These are phyloP conservation scores for Diaporthe helianthi DNA, from an alignment of 2,329 filamentous ascomycete genomes.

Conservation along the genomic window DNA sequence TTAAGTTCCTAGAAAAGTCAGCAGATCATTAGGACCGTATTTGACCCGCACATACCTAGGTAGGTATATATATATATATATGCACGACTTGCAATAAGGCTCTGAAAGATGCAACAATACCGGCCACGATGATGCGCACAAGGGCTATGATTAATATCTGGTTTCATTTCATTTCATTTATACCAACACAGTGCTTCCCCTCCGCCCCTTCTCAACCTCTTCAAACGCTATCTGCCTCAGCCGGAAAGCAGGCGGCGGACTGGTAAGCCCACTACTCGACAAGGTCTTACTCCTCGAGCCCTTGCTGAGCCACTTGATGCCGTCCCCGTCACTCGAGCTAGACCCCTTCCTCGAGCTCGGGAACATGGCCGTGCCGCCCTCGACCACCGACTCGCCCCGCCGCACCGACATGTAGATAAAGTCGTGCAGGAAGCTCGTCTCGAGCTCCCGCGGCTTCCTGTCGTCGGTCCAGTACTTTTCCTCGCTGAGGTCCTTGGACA, in stretches of 20 bases:
- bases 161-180: not conserved
- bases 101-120: not conserved
- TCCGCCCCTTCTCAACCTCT: constrained; percentile 19
- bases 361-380: constrained; percentile 1
- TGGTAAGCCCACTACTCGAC: constrained; percentile 7
- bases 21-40: not conserved
- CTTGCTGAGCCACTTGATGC: constrained; percentile 11
- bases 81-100: not conserved
- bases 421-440: constrained; percentile 52
- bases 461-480: constrained; percentile 56
- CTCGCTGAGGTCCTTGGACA: constrained; percentile 55
- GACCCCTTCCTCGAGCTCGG: constrained; percentile 23
- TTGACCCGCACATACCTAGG: no score
- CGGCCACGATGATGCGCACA: no score
- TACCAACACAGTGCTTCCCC: constrained; percentile 5
- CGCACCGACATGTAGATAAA: constrained; percentile 51
- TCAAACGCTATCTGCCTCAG: constrained; percentile 31
- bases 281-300: not conserved
- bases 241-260: constrained; percentile 27
- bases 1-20: no score
- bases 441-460: constrained; percentile 50
- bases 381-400: constrained; percentile 21
- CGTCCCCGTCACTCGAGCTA: constrained; percentile 20
- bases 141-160: not conserved
- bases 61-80: no score